Evolutionary conservation across 805 yeast genomes (phyloP).

Genomic region (Suhomyces pyralidae): DNA sequence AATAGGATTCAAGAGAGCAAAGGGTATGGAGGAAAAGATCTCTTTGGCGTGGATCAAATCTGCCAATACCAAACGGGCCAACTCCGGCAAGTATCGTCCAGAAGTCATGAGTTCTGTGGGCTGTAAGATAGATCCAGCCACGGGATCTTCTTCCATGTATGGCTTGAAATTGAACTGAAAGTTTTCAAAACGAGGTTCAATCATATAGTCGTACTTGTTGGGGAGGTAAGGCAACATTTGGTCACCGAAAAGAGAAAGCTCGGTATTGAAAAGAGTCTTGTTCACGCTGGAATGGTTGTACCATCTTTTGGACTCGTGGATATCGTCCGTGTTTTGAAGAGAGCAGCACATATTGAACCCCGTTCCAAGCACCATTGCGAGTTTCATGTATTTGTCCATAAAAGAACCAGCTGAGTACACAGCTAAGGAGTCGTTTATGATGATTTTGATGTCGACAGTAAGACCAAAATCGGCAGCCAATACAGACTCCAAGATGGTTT

Average conservation of each 20-base stretch:
- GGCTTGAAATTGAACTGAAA: slow-evolving; percentile 20
- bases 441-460: slow-evolving; percentile 37
- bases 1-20: slow-evolving; percentile 7
- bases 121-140: slow-evolving; percentile 40
- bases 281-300: slow-evolving; percentile 2
- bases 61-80: slow-evolving; percentile 42
- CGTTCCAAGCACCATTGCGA: slow-evolving; percentile 67
- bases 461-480: slow-evolving; percentile 22
- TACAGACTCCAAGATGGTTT: slow-evolving; percentile 35
- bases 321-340: slow-evolving; percentile 13
- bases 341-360: slow-evolving; percentile 59
- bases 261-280: slow-evolving; percentile 45
- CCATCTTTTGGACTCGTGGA: slow-evolving; percentile 16
- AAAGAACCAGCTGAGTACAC: slow-evolving; percentile 55
- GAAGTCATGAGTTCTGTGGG: slow-evolving; percentile 56
- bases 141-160: slow-evolving; percentile 28
- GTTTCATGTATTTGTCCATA: slow-evolving; percentile 29
- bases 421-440: slow-evolving; percentile 66
- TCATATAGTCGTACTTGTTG: slow-evolving; percentile 38
- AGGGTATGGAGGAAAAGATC: slow-evolving; percentile 21
- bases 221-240: slow-evolving; percentile 28
- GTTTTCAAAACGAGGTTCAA: slow-evolving; percentile 31
- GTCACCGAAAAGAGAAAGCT: slow-evolving; percentile 53
- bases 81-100: slow-evolving; percentile 57
- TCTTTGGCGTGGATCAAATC: slow-evolving; percentile 30